These are phyloP conservation scores for Clonostachys rhizophaga DNA, from an alignment of 2,329 filamentous ascomycete genomes.

Conservation along the genomic window DNA sequence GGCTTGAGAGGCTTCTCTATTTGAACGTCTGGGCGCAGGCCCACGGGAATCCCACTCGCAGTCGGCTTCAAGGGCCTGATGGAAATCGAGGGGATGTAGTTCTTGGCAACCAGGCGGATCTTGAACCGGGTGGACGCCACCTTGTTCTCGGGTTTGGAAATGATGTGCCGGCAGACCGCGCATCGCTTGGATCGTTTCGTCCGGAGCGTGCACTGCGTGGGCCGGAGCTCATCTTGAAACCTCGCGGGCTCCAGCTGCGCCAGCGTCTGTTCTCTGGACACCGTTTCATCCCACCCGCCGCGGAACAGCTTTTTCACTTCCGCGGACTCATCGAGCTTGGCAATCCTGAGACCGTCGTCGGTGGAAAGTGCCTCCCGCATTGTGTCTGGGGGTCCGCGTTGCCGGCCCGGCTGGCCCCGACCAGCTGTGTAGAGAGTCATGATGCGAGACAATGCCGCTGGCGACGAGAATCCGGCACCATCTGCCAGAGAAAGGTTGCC, in stretches of 20 bases:
- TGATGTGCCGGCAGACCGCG: slow-evolving; percentile 86
- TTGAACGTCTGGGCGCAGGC: slow-evolving; percentile 19
- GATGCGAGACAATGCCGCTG: slow-evolving; percentile 77
- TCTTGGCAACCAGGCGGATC: slow-evolving; percentile 83
- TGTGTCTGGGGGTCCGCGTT: slow-evolving; percentile 60
- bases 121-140: slow-evolving; percentile 85
- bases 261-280: slow-evolving; percentile 41
- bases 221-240: slow-evolving; percentile 72
- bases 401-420: slow-evolving; percentile 54
- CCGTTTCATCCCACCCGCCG: slow-evolving; percentile 60
- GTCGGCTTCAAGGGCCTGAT: slow-evolving; percentile 57
- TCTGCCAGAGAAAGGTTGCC: slow-evolving; percentile 33
- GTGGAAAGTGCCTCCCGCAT: slow-evolving; percentile 76
- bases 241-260: slow-evolving; percentile 49
- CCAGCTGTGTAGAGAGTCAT: slow-evolving; percentile 87
- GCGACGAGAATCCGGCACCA: slow-evolving; percentile 61
- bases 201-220: slow-evolving; percentile 75
- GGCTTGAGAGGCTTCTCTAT: slow-evolving; percentile 41
- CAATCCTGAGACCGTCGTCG: slow-evolving; percentile 66
- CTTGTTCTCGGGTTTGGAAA: slow-evolving; percentile 91
- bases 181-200: slow-evolving; percentile 95
- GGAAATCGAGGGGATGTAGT: slow-evolving; percentile 79
- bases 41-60: slow-evolving; percentile 23
- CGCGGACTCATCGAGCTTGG: slow-evolving; percentile 55
- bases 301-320: slow-evolving; percentile 55